phyloP scores from a whole-genome alignment of 139 green algal species.

The Raphidocelis subcapitata region DNA sequence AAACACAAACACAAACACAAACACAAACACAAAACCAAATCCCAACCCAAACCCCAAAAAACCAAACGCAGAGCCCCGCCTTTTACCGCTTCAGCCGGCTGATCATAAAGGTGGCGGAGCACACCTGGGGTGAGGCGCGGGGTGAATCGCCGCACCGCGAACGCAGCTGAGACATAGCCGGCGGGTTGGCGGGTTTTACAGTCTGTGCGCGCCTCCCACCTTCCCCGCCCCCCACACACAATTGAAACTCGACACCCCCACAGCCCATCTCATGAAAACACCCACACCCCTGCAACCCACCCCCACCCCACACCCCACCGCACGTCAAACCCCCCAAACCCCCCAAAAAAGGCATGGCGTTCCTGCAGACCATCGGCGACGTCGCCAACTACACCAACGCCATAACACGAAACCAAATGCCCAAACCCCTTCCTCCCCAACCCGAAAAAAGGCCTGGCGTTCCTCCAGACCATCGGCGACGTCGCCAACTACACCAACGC shows the following conservation, averaged over 20 bases:
- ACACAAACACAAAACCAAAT: neutral
- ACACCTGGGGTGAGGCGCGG: constrained; percentile 51
- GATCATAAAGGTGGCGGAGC: constrained; percentile 62
- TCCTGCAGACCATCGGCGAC: constrained; percentile 18
- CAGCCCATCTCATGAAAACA: too few species aligned
- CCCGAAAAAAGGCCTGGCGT: constrained; percentile 22
- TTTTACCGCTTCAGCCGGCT: constrained; percentile 49
- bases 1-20: too few species aligned
- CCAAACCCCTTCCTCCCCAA: too few species aligned
- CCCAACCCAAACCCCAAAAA: neutral
- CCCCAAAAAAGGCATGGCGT: constrained; percentile 22
- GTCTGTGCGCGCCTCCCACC: too few species aligned
- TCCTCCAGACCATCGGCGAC: constrained; percentile 19
- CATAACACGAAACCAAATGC: too few species aligned
- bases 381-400: constrained; percentile 22
- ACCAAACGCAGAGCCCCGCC: constrained; percentile 23
- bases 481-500: constrained; percentile 22
- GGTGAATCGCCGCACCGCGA: neutral
- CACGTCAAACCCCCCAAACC: too few species aligned
- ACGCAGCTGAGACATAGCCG: neutral
- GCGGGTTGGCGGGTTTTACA: too few species aligned
- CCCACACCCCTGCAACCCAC: too few species aligned
- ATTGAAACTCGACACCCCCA: too few species aligned
- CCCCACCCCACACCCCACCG: too few species aligned
- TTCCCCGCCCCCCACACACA: too few species aligned